Evolutionary conservation across 371 early-diverging fungal genomes (phyloP), one percentile per base, ranked within the genome.

Genomic region (Rhizopus stolonifer): DNA sequence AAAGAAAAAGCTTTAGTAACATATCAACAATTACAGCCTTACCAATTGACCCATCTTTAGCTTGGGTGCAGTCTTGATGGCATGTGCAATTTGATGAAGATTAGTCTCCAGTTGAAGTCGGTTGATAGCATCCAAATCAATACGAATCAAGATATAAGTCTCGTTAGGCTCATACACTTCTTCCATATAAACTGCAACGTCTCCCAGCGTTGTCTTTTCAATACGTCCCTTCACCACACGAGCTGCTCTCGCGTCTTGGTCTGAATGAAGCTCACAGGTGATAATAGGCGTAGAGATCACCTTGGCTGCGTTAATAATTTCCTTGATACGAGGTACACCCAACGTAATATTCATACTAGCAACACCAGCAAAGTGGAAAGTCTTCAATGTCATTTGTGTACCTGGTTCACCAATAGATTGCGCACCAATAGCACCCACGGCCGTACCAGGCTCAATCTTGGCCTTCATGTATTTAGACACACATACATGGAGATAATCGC

Each of bases 291-390:
- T 99, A 26, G 87, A 87, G 49, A 99, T 99, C 36, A 73, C 77
- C 64, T 95, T 96, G 52, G 94, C 84, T 15, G 90, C 92, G 61
- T 92, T 92, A 65, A 93, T 95, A 68, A 97, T 94, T 80, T 95
- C 96, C 77, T 99, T 99, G 74, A 99, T 92, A 70, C 99, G 91
- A 4, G 99, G 99, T 44, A 99, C 99, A 83, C 99, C 99, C 59
- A 98, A 85, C 0, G 99, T 98, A 58, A 99, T 91, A 86, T 97
- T 99, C 96, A 97, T 96, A 66, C 89, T 88, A 33, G 98, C 96
- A 43, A 99, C 96, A 85, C 99, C 99, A 72, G 99, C 99, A 89
- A 99, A 99, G 80, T 99, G 99, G 93, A 99, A 99, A 67, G 99
- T 98, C 74, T 99, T 99, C 54, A 99, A 78, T 38, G 99, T 99